Evolutionary conservation across 2,329 filamentous ascomycete genomes (phyloP).

Genomic region (Byssoonygena ceratinophila): DNA sequence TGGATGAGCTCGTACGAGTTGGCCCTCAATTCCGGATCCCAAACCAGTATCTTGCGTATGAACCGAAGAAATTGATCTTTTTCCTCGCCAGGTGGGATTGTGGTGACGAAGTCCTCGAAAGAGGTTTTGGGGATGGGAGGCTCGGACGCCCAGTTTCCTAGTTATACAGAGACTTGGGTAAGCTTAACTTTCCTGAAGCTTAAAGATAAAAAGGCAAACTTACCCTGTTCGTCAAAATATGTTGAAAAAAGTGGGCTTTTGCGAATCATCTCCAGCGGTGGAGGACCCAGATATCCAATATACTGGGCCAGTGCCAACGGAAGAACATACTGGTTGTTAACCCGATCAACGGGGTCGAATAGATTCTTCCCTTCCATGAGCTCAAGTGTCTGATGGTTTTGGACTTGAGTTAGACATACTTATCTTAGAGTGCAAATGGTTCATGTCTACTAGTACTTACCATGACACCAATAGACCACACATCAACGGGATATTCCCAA

Average conservation of each 20-base stretch:
- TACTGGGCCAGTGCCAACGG: slow-evolving; percentile 23
- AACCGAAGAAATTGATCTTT: slow-evolving; percentile 22
- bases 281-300: slow-evolving; percentile 23
- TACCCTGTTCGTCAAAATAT: slow-evolving; percentile 19
- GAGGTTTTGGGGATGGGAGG: slow-evolving; percentile 17
- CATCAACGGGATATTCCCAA: slow-evolving; percentile 20
- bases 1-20: slow-evolving; percentile 16
- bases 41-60: slow-evolving; percentile 22
- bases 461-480: slow-evolving; percentile 24
- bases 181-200: not conserved
- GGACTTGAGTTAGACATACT: not conserved
- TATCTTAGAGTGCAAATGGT: not conserved
- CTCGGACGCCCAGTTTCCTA: slow-evolving; percentile 16
- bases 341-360: slow-evolving; percentile 22
- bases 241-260: slow-evolving; percentile 18
- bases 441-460: slow-evolving; percentile 14
- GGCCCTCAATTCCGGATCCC: slow-evolving; percentile 19
- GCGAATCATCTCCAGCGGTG: slow-evolving; percentile 20
- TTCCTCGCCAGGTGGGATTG: slow-evolving; percentile 20
- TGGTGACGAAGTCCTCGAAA: slow-evolving; percentile 17
- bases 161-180: not conserved
- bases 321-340: slow-evolving; percentile 21
- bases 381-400: slow-evolving; percentile 21
- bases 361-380: slow-evolving; percentile 23
- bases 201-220: not conserved